Evolutionary conservation across 1,284 basidiomycete genomes (phyloP).

Genomic region (Ceratobasidium sp.): DNA sequence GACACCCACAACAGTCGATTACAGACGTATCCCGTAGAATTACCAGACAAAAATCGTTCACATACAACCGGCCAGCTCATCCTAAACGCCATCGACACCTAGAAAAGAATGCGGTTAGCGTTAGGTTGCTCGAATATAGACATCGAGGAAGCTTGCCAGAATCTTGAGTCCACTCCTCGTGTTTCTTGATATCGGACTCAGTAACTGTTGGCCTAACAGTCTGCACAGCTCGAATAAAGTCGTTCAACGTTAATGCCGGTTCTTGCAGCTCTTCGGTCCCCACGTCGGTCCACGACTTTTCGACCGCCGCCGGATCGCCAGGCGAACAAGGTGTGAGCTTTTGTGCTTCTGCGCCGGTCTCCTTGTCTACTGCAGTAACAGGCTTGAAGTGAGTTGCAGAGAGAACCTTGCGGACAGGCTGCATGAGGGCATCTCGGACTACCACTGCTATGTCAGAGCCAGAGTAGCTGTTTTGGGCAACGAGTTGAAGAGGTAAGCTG

Average conservation of each 20-base stretch:
- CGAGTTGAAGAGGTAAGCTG: no score
- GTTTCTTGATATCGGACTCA: conserved; percentile 87
- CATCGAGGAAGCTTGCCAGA: conserved; percentile 58
- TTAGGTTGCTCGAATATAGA: neutral
- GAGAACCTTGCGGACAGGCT: conserved; percentile 96
- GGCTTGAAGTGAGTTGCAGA: conserved; percentile 95
- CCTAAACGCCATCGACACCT: conserved; percentile 35
- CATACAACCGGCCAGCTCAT: neutral
- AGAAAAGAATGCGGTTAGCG: no score
- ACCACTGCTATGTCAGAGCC: conserved; percentile 96
- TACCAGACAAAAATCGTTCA: conserved; percentile 9
- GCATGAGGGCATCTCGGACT: conserved; percentile 98
- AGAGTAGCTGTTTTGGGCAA: conserved; percentile 74
- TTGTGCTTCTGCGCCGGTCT: conserved; percentile 63
- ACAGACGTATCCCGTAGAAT: conserved; percentile 20
- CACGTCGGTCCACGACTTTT: conserved; percentile 94
- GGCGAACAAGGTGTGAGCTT: conserved; percentile 92
- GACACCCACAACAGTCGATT: conserved; percentile 19
- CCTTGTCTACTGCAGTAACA: conserved; percentile 58
- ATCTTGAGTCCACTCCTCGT: conserved; percentile 93
- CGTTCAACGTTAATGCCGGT: conserved; percentile 78
- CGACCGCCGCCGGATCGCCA: conserved; percentile 85
- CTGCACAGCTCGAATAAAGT: conserved; percentile 88
- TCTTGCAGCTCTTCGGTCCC: conserved; percentile 91
- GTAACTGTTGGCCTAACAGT: conserved; percentile 91